phyloP scores from a whole-genome alignment of 2,329 filamentous ascomycete genomes.

The Anthostomella pinea region DNA sequence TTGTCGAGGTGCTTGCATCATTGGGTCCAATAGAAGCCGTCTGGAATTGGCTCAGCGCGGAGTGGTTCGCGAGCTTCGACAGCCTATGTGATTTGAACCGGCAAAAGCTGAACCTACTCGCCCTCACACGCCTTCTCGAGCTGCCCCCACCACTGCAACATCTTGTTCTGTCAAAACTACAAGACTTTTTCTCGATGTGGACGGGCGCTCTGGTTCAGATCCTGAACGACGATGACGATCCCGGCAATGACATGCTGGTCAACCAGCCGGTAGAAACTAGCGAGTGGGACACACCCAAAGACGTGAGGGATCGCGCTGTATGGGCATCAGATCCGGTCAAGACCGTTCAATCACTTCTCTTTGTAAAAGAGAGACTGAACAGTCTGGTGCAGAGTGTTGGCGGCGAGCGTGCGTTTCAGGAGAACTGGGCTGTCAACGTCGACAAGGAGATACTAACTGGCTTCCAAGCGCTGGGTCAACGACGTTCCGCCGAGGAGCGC shows the following conservation, averaged over 20 bases:
- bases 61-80: constrained; percentile 69
- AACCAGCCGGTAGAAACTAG: constrained; percentile 40
- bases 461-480: constrained; percentile 47
- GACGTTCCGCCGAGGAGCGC: neutral
- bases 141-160: constrained; percentile 55
- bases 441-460: constrained; percentile 67
- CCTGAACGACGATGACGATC: constrained; percentile 54
- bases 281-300: constrained; percentile 57
- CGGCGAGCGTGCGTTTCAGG: constrained; percentile 63
- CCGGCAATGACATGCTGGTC: constrained; percentile 50
- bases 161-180: constrained; percentile 59
- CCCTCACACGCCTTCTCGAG: constrained; percentile 69
- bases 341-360: constrained; percentile 60
- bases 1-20: constrained; percentile 56
- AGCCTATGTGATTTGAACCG: constrained; percentile 62
- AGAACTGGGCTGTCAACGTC: constrained; percentile 69
- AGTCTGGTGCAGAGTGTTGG: constrained; percentile 58
- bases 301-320: constrained; percentile 51
- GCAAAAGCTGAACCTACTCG: constrained; percentile 71
- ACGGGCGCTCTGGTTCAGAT: constrained; percentile 66
- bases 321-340: constrained; percentile 64
- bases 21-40: constrained; percentile 47
- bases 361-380: constrained; percentile 61
- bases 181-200: constrained; percentile 76
- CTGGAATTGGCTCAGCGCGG: constrained; percentile 57